Conservation (phyloP, 164 flowering plant species). For the Malania oleifera region DNA sequence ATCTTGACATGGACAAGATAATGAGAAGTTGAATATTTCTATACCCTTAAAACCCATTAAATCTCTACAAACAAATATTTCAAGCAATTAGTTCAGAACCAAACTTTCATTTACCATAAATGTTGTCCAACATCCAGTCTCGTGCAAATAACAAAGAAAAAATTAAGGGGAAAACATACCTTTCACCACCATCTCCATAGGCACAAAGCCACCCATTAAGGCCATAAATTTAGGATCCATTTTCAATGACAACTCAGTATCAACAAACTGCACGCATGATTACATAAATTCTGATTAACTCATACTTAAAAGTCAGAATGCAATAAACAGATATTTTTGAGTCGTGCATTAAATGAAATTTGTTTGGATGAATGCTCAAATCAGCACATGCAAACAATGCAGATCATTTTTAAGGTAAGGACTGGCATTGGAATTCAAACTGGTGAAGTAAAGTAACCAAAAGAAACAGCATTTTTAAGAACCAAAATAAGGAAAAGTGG, state of each 20-base stretch:
- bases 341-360: background rate
- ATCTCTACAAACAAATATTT: no score
- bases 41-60: no score
- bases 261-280: conserved; percentile 64
- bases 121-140: background rate
- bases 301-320: background rate
- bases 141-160: no score
- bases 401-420: background rate
- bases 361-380: background rate
- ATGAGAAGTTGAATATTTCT: background rate
- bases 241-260: conserved; percentile 55
- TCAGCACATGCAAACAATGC: background rate
- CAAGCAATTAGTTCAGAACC: no score
- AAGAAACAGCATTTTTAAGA: background rate
- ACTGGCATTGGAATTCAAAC: background rate
- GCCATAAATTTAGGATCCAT: conserved; percentile 41
- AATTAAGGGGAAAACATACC: conserved; percentile 35
- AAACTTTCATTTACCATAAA: no score
- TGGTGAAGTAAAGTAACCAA: no score
- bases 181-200: conserved; percentile 79
- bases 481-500: background rate
- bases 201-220: conserved; percentile 62
- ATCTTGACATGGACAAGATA: background rate
- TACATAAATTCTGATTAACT: background rate
- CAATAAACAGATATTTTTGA: background rate